Evolutionary conservation across 208 protist species (phyloP).

Genomic region (Sergeia podlipaevii): DNA sequence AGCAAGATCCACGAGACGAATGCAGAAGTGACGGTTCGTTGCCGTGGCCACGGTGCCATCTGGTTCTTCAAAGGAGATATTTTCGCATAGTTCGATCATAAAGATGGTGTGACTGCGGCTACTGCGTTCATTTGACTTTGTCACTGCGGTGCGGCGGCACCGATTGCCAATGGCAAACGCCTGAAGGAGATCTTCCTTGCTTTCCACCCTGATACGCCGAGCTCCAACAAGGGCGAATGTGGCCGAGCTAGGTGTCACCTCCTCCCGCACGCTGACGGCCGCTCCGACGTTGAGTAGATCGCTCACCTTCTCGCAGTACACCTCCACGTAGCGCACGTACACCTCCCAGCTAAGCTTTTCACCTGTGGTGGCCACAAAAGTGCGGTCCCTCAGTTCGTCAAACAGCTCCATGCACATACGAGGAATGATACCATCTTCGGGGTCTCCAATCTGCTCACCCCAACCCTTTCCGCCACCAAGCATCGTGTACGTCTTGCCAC

Average conservation of each 20-base stretch:
- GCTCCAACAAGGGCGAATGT: constrained; percentile 63
- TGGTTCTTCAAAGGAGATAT: constrained; percentile 48
- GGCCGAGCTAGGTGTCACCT: constrained; percentile 51
- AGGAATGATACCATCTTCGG: constrained; percentile 71
- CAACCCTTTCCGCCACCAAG: constrained; percentile 41
- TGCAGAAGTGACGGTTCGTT: constrained; percentile 53
- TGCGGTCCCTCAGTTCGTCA: constrained; percentile 40
- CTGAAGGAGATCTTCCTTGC: constrained; percentile 56
- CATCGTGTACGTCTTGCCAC: constrained; percentile 91
- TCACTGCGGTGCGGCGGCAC: constrained; percentile 61
- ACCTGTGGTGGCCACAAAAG: constrained; percentile 31
- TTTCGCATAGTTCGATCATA: constrained; percentile 72
- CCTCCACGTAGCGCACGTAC: constrained; percentile 82
- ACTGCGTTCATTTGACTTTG: constrained; percentile 78
- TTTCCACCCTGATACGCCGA: constrained; percentile 33
- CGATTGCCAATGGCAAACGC: constrained; percentile 65
- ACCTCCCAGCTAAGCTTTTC: constrained; percentile 75
- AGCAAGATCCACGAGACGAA: constrained; percentile 87
- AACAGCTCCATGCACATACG: constrained; percentile 82
- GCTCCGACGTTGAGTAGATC: constrained; percentile 77
- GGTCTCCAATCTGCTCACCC: constrained; percentile 7
- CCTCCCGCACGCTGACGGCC: constrained; percentile 56
- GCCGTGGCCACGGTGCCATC: constrained; percentile 57
- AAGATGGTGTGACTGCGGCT: constrained; percentile 88
- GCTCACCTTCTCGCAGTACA: constrained; percentile 89